phyloP scores from a whole-genome alignment of 2,329 filamentous ascomycete species.

The Fusarium secorum region DNA sequence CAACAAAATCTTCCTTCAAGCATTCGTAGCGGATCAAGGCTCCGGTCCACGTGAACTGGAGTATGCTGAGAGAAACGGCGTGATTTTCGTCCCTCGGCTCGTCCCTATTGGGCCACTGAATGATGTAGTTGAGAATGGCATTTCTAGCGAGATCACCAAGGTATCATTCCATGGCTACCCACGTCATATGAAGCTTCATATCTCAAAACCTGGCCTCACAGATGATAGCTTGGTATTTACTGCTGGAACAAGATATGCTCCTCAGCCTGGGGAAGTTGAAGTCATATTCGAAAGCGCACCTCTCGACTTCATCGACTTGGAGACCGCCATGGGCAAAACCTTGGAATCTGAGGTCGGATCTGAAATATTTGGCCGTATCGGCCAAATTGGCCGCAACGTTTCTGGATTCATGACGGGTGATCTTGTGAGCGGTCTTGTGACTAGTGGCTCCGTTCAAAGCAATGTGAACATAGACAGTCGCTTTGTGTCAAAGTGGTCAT shows the following conservation, averaged over 20 bases:
- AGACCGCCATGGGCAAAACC: conserved; percentile 47
- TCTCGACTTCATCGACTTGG: conserved; percentile 49
- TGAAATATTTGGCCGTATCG: conserved; percentile 53
- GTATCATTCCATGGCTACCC: conserved; percentile 33
- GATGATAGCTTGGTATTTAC: conserved; percentile 41
- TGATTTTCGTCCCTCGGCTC: conserved; percentile 56
- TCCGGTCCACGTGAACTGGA: conserved; percentile 50
- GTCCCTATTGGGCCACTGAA: conserved; percentile 53
- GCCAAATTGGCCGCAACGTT: conserved; percentile 46
- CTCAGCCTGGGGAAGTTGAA: conserved; percentile 49
- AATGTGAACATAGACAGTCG: conserved; percentile 45
- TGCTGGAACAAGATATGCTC: conserved; percentile 16
- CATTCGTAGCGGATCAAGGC: conserved; percentile 29
- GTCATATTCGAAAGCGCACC: conserved; percentile 50
- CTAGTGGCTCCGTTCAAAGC: conserved; percentile 48
- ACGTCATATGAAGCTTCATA: conserved; percentile 34
- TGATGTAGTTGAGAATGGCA: conserved; percentile 51
- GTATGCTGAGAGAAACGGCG: conserved; percentile 50
- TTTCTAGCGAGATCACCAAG: not conserved
- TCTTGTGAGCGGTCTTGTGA: conserved; percentile 52
- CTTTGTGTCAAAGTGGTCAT: conserved; percentile 47
- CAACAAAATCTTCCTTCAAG: conserved; percentile 36
- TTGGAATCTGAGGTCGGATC: conserved; percentile 46
- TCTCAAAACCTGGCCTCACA: conserved; percentile 40
- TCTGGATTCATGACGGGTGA: conserved; percentile 48